Percentiles rank a stretch among this genome's conserved stretches.
These are phyloP conservation scores for Podospora comata DNA, from an alignment of 495 filamentous ascomycete genomes.

Conservation along the genomic window DNA sequence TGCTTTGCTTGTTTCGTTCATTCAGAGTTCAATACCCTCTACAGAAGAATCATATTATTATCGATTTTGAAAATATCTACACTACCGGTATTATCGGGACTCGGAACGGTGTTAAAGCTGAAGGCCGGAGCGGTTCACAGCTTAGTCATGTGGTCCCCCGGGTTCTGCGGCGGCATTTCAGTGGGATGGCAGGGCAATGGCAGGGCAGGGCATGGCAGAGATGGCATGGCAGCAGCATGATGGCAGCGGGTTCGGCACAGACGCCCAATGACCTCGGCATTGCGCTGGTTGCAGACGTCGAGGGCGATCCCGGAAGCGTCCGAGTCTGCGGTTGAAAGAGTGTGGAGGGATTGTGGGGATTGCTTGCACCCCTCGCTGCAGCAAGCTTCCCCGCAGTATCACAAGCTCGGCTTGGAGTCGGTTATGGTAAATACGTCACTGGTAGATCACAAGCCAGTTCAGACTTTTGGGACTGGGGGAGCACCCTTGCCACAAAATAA, in stretches of 20 bases:
- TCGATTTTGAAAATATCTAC: not conserved
- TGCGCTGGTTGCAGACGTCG: slow-evolving; percentile 9
- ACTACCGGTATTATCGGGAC: not conserved
- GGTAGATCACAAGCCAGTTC: slow-evolving; percentile 32
- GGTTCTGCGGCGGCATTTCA: slow-evolving; percentile 5
- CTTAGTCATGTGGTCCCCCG: slow-evolving; percentile 3
- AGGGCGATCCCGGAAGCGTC: slow-evolving; percentile 31
- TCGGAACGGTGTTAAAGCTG: not conserved
- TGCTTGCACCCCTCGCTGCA: slow-evolving; percentile 3
- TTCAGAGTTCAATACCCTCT: slow-evolving; percentile 6
- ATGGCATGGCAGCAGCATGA: not conserved
- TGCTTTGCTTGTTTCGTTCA: not conserved
- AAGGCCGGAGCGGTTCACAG: not conserved
- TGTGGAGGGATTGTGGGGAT: slow-evolving; percentile 12
- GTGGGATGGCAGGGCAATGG: not conserved
- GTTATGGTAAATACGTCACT: slow-evolving; percentile 36
- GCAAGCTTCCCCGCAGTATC: slow-evolving; percentile 47
- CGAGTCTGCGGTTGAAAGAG: slow-evolving; percentile 18
- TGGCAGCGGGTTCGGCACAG: not conserved
- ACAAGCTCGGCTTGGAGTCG: slow-evolving; percentile 53
- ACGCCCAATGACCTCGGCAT: slow-evolving; percentile 25
- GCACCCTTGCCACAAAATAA: no score
- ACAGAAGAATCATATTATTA: slow-evolving; percentile 9
- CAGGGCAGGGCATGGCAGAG: not conserved
- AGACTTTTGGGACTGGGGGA: not conserved